A percentile compares a stretch with the other conserved stretches of the same genome.
phyloP scores from a whole-genome alignment of 306 rosid species.

The Quercus glauca region DNA sequence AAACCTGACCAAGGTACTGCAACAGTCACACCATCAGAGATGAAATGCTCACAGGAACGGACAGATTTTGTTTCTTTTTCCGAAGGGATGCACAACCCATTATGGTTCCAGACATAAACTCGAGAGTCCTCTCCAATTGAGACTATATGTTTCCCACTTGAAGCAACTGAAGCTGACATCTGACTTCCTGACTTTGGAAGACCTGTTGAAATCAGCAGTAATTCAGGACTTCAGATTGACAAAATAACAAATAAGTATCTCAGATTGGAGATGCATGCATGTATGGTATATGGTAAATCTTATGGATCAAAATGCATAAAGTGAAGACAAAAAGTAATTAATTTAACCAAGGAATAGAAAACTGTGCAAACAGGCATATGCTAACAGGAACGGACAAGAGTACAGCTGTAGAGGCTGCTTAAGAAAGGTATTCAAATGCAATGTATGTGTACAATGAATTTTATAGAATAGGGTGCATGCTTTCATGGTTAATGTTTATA shows the following conservation, averaged over 20 bases:
- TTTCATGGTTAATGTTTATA: neutral
- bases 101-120: slow-evolving; percentile 70
- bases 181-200: slow-evolving; percentile 77
- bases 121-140: slow-evolving; percentile 79
- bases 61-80: slow-evolving; percentile 45
- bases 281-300: neutral
- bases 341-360: neutral
- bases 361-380: slow-evolving; percentile 12
- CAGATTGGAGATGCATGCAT: neutral
- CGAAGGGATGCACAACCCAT: slow-evolving; percentile 22
- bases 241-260: neutral
- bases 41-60: slow-evolving; percentile 69
- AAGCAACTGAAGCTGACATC: slow-evolving; percentile 65
- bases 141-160: slow-evolving; percentile 56
- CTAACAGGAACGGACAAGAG: neutral
- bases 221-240: slow-evolving; percentile 12
- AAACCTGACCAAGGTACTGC: slow-evolving; percentile 77
- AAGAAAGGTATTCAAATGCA: slow-evolving; percentile 11
- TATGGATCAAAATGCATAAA: neutral
- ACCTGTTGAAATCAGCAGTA: slow-evolving; percentile 39
- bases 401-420: slow-evolving; percentile 14
- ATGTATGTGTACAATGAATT: slow-evolving; percentile 1
- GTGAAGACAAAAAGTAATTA: neutral
- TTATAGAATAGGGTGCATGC: neutral
- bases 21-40: slow-evolving; percentile 59